These are phyloP conservation scores for Zelonia costaricensis DNA, from an alignment of 208 protist genomes.

Conservation along the genomic window DNA sequence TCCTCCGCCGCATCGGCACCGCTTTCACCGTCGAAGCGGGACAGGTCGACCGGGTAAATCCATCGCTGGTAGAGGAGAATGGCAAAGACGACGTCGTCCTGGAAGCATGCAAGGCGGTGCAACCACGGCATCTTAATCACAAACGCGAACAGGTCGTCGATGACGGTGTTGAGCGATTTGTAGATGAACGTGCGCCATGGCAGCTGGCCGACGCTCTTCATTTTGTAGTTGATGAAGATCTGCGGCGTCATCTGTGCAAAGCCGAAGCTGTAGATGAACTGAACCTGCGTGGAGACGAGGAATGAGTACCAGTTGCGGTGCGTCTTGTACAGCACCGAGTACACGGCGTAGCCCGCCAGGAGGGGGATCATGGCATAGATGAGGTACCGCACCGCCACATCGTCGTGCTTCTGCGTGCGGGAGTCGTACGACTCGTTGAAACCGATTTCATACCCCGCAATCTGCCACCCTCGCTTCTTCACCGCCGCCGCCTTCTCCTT, in stretches of 20 bases:
- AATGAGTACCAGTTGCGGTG: constrained; percentile 96
- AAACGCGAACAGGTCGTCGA: constrained; percentile 99
- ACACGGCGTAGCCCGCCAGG: constrained; percentile 93
- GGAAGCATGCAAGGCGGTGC: constrained; percentile 97
- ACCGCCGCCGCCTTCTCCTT: neutral
- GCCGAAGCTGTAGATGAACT: constrained; percentile 94
- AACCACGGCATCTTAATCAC: constrained; percentile 98
- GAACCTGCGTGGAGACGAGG: constrained; percentile 81
- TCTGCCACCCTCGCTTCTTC: constrained; percentile 6
- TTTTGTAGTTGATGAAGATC: constrained; percentile 99
- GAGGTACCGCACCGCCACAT: constrained; percentile 94
- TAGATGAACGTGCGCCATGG: constrained; percentile 98
- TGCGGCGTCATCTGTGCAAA: constrained; percentile 99
- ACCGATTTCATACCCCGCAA: constrained; percentile 41
- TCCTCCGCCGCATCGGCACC: constrained; percentile 19
- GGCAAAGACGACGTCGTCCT: constrained; percentile 98
- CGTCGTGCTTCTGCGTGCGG: constrained; percentile 88
- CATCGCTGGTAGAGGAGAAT: constrained; percentile 98
- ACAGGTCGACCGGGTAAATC: constrained; percentile 97
- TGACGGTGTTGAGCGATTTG: constrained; percentile 98
- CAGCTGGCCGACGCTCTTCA: constrained; percentile 98
- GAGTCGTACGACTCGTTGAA: constrained; percentile 75
- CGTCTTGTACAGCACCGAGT: constrained; percentile 93
- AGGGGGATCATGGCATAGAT: constrained; percentile 93
- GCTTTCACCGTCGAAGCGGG: constrained; percentile 53